phyloP scores from a whole-genome alignment of 805 yeast genomes.

The Lachancea meyersii region DNA sequence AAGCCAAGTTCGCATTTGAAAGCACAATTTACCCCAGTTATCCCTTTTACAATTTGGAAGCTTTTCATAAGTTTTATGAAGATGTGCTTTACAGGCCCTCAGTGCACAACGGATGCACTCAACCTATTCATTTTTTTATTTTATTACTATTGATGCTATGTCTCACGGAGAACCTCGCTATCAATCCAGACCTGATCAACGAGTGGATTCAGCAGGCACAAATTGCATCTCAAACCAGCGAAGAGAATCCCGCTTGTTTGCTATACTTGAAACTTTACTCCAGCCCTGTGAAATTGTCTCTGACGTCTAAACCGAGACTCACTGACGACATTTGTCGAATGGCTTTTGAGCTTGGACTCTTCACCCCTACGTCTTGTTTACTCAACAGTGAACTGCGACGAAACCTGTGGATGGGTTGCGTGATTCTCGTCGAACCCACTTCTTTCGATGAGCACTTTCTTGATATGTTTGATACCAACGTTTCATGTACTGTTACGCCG shows the following conservation, averaged over 20 bases:
- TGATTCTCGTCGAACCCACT: constrained; percentile 2
- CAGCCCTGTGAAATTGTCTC: not conserved
- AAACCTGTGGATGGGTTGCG: constrained; percentile 7
- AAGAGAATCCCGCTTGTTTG: constrained; percentile 6
- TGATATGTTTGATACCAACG: not conserved
- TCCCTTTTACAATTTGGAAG: constrained; percentile 2
- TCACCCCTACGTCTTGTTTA: not conserved
- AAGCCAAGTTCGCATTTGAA: not conserved
- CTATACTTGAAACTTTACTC: constrained; percentile 4
- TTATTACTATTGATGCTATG: constrained; percentile 1
- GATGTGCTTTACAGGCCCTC: not conserved
- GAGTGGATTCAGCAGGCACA: not conserved
- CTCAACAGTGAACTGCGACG: not conserved
- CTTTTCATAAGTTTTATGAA: constrained; percentile 1
- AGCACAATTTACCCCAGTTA: not conserved
- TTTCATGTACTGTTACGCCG: not conserved
- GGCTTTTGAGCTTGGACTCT: constrained; percentile 6
- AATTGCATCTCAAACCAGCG: not conserved
- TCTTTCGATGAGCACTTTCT: not conserved
- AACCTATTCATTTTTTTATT: not conserved
- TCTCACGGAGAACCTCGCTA: constrained; percentile 1
- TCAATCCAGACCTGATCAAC: not conserved
- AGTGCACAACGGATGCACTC: not conserved
- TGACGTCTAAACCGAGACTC: not conserved
- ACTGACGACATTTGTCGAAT: constrained; percentile 1